phyloP scores from a whole-genome alignment of 2,329 filamentous ascomycete genomes.

The Trichoderma sp. region DNA sequence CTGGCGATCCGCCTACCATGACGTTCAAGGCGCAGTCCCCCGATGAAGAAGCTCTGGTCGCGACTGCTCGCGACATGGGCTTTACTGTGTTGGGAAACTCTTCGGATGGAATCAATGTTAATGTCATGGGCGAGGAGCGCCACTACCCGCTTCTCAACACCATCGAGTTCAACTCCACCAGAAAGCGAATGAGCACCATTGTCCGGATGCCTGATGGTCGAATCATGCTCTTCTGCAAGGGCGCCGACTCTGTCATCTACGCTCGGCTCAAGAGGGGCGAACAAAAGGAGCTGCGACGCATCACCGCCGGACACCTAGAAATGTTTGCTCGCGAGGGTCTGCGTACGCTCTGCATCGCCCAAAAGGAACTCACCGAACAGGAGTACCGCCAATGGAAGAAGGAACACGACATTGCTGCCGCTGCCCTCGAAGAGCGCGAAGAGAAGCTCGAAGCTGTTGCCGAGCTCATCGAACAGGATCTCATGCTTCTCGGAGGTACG shows the following conservation, averaged over 20 bases:
- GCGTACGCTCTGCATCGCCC: constrained; percentile 90
- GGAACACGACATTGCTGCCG: constrained; percentile 83
- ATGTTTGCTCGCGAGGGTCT: constrained; percentile 96
- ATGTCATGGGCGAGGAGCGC: constrained; percentile 82
- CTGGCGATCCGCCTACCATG: constrained; percentile 88
- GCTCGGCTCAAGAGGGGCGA: constrained; percentile 82
- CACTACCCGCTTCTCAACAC: constrained; percentile 89
- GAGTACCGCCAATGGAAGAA: constrained; percentile 85
- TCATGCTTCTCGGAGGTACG: constrained; percentile 86
- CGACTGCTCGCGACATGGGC: constrained; percentile 91
- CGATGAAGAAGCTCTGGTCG: constrained; percentile 91
- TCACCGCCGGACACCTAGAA: constrained; percentile 91
- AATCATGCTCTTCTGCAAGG: constrained; percentile 94
- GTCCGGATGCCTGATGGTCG: constrained; percentile 89
- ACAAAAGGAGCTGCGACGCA: constrained; percentile 78
- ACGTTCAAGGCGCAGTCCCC: constrained; percentile 97
- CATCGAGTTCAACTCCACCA: constrained; percentile 94
- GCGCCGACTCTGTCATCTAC: constrained; percentile 96
- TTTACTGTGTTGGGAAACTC: constrained; percentile 87
- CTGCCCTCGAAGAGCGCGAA: constrained; percentile 82
- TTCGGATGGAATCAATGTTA: constrained; percentile 79
- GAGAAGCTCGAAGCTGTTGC: constrained; percentile 90
- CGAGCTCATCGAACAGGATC: constrained; percentile 86
- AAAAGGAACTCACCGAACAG: constrained; percentile 75
- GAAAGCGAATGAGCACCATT: constrained; percentile 98